Conservation (phyloP, 768 basidiomycete species). For the Boletus eberwhitei region DNA sequence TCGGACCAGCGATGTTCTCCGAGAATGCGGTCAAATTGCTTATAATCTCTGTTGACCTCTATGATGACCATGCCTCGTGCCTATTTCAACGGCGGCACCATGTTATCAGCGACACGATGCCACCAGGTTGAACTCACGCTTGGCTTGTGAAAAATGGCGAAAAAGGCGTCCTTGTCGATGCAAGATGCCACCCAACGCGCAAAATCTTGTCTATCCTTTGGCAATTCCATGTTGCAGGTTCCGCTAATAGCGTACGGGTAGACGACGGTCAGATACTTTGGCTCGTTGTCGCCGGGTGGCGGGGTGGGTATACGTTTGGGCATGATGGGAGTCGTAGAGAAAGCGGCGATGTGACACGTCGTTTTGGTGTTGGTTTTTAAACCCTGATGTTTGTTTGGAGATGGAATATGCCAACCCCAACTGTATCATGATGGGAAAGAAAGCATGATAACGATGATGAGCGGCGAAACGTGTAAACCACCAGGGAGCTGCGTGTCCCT, state of each 20-base stretch:
- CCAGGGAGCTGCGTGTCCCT: background rate
- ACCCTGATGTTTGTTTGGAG: background rate
- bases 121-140: constrained; percentile 28
- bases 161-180: constrained; percentile 33
- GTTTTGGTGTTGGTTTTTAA: background rate
- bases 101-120: background rate
- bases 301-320: constrained; percentile 42
- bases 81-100: constrained; percentile 14
- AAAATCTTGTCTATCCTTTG: constrained; percentile 36
- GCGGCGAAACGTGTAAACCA: background rate
- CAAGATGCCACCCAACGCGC: constrained; percentile 44
- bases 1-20: constrained; percentile 43
- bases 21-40: constrained; percentile 34
- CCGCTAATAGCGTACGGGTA: constrained; percentile 39
- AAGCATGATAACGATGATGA: background rate
- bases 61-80: constrained; percentile 45
- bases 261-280: constrained; percentile 43
- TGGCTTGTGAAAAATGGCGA: constrained; percentile 44
- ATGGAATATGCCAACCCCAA: background rate
- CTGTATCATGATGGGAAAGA: background rate
- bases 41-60: constrained; percentile 35
- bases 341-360: background rate
- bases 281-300: constrained; percentile 43
- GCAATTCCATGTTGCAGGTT: constrained; percentile 39
- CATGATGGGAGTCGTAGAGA: constrained; percentile 25